Conservation (phyloP, 805 yeast genomes). For the Ogataea ramenticola region DNA sequence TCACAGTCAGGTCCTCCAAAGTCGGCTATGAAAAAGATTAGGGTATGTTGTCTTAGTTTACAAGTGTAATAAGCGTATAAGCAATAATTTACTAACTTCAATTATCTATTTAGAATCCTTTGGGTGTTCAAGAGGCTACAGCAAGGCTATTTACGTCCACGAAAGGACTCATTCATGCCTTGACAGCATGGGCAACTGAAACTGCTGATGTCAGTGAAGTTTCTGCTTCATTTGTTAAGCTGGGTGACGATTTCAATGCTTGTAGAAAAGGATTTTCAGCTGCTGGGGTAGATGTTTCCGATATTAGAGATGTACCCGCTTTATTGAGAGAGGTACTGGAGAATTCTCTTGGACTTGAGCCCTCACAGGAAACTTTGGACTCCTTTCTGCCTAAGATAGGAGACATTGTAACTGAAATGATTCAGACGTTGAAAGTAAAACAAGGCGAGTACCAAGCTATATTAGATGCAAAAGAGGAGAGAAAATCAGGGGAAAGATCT, state of each 20-base stretch:
- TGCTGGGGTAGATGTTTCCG: conserved; percentile 75
- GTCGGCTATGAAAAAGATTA: background rate
- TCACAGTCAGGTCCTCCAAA: background rate
- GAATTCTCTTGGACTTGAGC: conserved; percentile 76
- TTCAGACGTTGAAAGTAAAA: conserved; percentile 74
- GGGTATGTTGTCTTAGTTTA: no score
- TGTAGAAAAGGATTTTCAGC: conserved; percentile 73
- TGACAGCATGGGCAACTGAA: conserved; percentile 85
- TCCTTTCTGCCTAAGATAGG: conserved; percentile 76
- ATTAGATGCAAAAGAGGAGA: conserved; percentile 9
- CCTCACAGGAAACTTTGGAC: conserved; percentile 78
- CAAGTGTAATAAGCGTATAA: no score
- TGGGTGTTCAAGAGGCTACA: conserved; percentile 34
- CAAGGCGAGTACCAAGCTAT: conserved; percentile 38
- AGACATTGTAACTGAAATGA: conserved; percentile 72
- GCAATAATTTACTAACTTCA: conserved; percentile 3
- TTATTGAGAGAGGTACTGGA: conserved; percentile 74
- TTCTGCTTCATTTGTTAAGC: conserved; percentile 81
- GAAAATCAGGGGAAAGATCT: conserved; percentile 12
- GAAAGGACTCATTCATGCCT: conserved; percentile 75
- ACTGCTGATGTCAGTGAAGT: conserved; percentile 78
- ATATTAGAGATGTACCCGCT: conserved; percentile 86
- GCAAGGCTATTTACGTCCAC: conserved; percentile 69
- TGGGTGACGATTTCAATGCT: conserved; percentile 89
- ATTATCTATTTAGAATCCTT: conserved; percentile 1